phyloP scores from a whole-genome alignment of 2,329 filamentous ascomycete genomes.

The Pestalotiopsis sp. region DNA sequence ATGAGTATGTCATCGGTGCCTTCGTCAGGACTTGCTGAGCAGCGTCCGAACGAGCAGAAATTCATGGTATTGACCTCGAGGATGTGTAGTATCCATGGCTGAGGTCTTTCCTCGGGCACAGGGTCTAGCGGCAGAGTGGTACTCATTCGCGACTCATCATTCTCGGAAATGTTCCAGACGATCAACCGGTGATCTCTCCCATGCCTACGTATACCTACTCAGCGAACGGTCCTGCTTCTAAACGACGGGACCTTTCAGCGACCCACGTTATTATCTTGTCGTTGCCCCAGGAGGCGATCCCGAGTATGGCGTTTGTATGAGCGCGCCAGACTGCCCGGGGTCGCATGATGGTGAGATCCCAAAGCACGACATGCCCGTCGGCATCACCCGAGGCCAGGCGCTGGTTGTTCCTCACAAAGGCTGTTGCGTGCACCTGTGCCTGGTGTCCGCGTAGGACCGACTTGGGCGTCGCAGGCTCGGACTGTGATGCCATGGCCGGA shows the following conservation, averaged over 20 bases:
- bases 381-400: constrained; percentile 86
- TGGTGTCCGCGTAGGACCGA: constrained; percentile 83
- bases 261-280: constrained; percentile 83
- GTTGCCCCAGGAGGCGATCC: constrained; percentile 70
- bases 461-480: constrained; percentile 47
- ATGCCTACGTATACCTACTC: constrained; percentile 60
- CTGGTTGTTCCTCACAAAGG: constrained; percentile 73
- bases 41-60: constrained; percentile 83
- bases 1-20: constrained; percentile 58
- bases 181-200: constrained; percentile 86
- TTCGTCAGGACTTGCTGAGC: constrained; percentile 39
- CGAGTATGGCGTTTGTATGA: constrained; percentile 77
- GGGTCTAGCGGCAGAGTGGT: constrained; percentile 72
- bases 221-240: constrained; percentile 6
- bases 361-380: constrained; percentile 85
- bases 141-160: constrained; percentile 67
- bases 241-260: not conserved
- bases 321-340: constrained; percentile 84
- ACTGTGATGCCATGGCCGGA: constrained; percentile 24
- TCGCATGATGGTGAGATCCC: constrained; percentile 82
- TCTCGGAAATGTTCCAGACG: constrained; percentile 74
- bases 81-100: constrained; percentile 85
- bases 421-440: constrained; percentile 75
- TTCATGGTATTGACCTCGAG: constrained; percentile 92
- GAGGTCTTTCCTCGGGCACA: constrained; percentile 48